Conservation (phyloP, 345 rosid genomes). For the Abelmoschus esculentus region DNA sequence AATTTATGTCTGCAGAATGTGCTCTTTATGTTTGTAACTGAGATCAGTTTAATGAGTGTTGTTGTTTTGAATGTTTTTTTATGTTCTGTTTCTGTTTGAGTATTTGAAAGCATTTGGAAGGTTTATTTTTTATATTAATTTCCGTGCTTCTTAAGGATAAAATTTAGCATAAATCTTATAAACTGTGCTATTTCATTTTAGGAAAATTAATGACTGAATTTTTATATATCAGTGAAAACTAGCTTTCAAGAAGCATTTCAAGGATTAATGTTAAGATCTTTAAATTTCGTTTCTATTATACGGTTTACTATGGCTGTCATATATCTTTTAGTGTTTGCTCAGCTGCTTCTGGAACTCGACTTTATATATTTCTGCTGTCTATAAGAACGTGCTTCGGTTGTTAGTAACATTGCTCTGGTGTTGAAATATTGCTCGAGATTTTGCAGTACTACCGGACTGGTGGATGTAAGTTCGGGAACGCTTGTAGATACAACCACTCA, state of each 20-base stretch:
- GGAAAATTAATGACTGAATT: too few relatives aligned
- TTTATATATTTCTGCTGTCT: not conserved
- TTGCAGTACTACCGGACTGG: slow-evolving; percentile 85
- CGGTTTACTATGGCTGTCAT: not conserved
- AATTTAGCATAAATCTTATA: too few relatives aligned
- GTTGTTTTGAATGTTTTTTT: not conserved
- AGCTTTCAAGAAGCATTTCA: not conserved
- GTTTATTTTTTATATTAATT: too few relatives aligned
- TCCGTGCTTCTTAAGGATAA: too few relatives aligned
- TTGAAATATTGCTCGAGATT: slow-evolving; percentile 18
- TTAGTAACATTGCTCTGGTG: slow-evolving; percentile 15
- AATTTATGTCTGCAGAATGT: not conserved
- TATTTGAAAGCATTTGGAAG: too few relatives aligned
- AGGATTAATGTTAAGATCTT: too few relatives aligned
- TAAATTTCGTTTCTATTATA: not conserved
- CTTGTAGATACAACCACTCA: slow-evolving; percentile 76
- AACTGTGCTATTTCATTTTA: too few relatives aligned
- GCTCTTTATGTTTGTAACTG: not conserved
- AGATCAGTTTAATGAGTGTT: not conserved
- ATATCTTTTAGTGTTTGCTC: not conserved
- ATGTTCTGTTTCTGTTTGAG: not conserved
- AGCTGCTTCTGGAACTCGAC: not conserved
- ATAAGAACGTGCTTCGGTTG: not conserved
- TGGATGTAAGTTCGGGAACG: slow-evolving; percentile 86
- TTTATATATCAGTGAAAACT: not conserved